Conservation (phyloP, 73 alveolate species). For the Stentor coeruleus region DNA sequence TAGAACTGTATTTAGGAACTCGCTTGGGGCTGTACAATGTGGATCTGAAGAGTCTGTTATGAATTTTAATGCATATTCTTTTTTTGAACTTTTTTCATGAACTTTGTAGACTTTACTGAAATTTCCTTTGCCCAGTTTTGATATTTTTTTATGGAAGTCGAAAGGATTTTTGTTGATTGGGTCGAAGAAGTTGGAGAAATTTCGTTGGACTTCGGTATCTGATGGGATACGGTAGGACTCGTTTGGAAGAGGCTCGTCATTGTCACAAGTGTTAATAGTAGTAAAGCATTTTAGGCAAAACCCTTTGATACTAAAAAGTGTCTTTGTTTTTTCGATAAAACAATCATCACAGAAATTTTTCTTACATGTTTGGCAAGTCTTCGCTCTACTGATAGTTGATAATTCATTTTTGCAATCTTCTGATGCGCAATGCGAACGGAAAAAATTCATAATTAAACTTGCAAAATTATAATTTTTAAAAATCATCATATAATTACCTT, state of each 20-base stretch:
- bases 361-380: too few relatives aligned
- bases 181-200: neutral
- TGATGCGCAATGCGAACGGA: too few relatives aligned
- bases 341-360: neutral
- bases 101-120: neutral
- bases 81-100: too few relatives aligned
- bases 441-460: neutral
- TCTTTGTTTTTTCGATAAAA: neutral
- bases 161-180: neutral
- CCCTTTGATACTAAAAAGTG: neutral
- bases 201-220: neutral
- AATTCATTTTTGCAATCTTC: too few relatives aligned
- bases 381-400: too few relatives aligned
- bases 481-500: neutral
- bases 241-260: neutral
- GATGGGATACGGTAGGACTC: neutral
- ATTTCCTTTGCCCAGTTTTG: neutral
- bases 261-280: too few relatives aligned
- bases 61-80: neutral
- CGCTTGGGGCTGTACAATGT: neutral
- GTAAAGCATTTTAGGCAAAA: neutral
- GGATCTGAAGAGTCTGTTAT: neutral
- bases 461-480: too few relatives aligned
- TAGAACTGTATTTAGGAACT: neutral
- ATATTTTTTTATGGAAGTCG: neutral